Evolutionary conservation across 1,139 yeast species (phyloP).

Genomic region (Nadsonia starkeyi-henricii): DNA sequence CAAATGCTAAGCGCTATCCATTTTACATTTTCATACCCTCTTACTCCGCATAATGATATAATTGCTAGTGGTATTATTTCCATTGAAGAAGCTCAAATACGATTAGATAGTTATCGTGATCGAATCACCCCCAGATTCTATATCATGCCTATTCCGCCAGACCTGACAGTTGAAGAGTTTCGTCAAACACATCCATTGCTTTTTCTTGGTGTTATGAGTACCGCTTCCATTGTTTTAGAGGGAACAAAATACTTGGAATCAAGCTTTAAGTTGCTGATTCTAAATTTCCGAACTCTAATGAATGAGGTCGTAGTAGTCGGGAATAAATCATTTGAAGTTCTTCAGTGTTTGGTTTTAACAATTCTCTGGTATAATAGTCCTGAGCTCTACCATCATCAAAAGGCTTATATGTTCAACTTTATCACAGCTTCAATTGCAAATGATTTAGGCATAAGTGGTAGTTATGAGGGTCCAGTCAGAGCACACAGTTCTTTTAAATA

Average conservation of each 20-base stretch:
- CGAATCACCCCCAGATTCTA: constrained; percentile 30
- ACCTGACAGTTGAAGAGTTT: constrained; percentile 33
- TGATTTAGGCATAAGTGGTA: constrained; percentile 60
- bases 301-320: constrained; percentile 58
- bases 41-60: constrained; percentile 16
- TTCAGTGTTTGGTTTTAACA: constrained; percentile 46
- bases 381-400: constrained; percentile 63
- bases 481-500: constrained; percentile 10
- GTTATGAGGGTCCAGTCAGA: constrained; percentile 12
- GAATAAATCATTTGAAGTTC: constrained; percentile 53
- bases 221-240: constrained; percentile 34
- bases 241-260: constrained; percentile 25
- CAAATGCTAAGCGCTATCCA: constrained; percentile 12
- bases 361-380: constrained; percentile 77
- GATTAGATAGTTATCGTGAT: constrained; percentile 19
- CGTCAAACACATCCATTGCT: constrained; percentile 42
- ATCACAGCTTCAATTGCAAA: constrained; percentile 57
- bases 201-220: constrained; percentile 51
- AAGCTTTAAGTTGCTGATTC: constrained; percentile 38
- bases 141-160: constrained; percentile 36
- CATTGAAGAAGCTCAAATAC: constrained; percentile 19
- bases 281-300: constrained; percentile 43
- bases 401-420: constrained; percentile 56
- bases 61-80: constrained; percentile 21
- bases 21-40: constrained; percentile 7